phyloP scores from a whole-genome alignment of 805 yeast species.

The Yarrowia sp. region DNA sequence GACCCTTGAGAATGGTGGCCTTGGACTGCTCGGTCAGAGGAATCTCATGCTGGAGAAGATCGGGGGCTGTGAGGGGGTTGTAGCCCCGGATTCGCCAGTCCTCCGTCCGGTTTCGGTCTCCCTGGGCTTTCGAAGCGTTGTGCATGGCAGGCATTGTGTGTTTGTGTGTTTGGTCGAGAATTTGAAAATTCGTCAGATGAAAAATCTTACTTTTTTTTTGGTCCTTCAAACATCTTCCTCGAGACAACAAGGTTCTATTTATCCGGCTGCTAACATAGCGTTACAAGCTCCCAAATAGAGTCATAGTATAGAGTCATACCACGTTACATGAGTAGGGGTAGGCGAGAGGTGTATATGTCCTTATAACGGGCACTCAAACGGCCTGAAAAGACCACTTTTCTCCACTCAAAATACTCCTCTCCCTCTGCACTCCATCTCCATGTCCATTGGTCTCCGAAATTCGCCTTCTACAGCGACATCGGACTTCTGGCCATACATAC shows the following conservation, averaged over 20 bases:
- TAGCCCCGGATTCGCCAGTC: slow-evolving; percentile 67
- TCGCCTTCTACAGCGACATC: not conserved
- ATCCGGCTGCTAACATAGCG: slow-evolving; percentile 13
- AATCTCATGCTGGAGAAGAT: slow-evolving; percentile 83
- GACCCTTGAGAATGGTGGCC: slow-evolving; percentile 71
- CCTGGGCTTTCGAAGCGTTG: slow-evolving; percentile 33
- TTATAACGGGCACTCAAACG: not conserved
- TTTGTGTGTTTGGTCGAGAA: not conserved
- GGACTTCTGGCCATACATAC: slow-evolving; percentile 7
- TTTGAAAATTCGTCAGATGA: not conserved
- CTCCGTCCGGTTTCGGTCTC: slow-evolving; percentile 39
- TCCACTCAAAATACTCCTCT: slow-evolving; percentile 4
- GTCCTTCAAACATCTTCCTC: not conserved
- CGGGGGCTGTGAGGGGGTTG: slow-evolving; percentile 96
- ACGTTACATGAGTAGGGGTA: slow-evolving; percentile 17
- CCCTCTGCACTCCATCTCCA: no score
- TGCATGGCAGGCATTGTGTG: slow-evolving; percentile 34
- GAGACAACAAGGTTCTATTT: slow-evolving; percentile 27
- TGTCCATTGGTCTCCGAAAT: no score
- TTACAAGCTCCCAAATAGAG: slow-evolving; percentile 14
- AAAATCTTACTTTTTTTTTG: slow-evolving; percentile 13
- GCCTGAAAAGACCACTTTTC: not conserved
- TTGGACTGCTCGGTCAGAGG: slow-evolving; percentile 69
- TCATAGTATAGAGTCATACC: slow-evolving; percentile 25
- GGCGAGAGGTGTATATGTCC: not conserved